Evolutionary conservation across 345 rosid genomes (phyloP).

Genomic region (Hypericum androsaemum): DNA sequence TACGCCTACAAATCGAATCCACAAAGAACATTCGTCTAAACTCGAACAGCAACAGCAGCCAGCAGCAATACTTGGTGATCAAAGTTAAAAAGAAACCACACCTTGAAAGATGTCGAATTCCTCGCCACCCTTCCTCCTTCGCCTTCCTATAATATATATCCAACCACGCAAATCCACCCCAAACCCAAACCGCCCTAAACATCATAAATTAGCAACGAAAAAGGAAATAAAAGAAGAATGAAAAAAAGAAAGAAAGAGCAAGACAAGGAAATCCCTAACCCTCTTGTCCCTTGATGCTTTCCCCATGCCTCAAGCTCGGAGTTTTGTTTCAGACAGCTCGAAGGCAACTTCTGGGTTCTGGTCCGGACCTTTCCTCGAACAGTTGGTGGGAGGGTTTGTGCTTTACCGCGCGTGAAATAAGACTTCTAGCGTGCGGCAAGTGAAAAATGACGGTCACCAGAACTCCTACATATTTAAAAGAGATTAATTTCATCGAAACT

Average conservation of each 20-base stretch:
- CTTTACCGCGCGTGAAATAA: too few relatives aligned
- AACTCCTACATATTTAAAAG: too few relatives aligned
- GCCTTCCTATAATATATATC: conserved; percentile 90
- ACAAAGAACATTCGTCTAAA: conserved; percentile 5
- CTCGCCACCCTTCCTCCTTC: conserved; percentile 97
- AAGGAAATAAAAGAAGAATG: background rate
- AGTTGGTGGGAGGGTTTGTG: too few relatives aligned
- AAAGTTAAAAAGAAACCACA: conserved; percentile 9
- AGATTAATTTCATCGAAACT: too few relatives aligned
- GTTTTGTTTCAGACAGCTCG: background rate
- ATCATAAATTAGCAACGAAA: conserved; percentile 5
- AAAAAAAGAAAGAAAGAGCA: background rate
- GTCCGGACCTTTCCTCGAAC: too few relatives aligned
- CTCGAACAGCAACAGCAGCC: background rate
- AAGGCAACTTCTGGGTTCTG: background rate
- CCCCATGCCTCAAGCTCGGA: conserved; percentile 40
- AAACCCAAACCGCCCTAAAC: background rate
- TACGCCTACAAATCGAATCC: conserved; percentile 42
- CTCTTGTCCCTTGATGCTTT: conserved; percentile 91
- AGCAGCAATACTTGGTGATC: background rate
- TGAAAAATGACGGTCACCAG: too few relatives aligned
- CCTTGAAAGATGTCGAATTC: conserved; percentile 93
- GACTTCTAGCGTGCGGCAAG: too few relatives aligned
- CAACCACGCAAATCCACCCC: conserved; percentile 28
- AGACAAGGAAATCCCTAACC: conserved; percentile 24